Evolutionary conservation across 441 rosid species (phyloP).

Genomic region (Erodium moschatum): DNA sequence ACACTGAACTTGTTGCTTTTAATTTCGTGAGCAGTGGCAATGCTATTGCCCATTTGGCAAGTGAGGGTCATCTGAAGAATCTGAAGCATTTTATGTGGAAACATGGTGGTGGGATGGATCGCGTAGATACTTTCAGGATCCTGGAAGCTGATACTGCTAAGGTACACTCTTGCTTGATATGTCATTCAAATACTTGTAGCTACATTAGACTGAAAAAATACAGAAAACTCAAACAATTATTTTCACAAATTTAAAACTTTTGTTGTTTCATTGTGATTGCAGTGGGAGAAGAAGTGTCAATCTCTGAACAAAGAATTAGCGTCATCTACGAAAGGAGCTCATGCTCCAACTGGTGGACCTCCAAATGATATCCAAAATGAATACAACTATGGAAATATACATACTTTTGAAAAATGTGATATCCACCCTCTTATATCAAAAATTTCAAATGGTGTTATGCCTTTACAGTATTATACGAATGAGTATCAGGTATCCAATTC

Average conservation of each 20-base stretch:
- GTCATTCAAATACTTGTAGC: conserved; percentile 7
- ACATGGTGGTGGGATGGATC: conserved; percentile 53
- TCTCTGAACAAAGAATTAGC: conserved; percentile 38
- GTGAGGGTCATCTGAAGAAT: conserved; percentile 50
- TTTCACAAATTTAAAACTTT: neutral
- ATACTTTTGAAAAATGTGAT: conserved; percentile 38
- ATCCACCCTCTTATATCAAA: conserved; percentile 30
- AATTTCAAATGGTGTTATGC: conserved; percentile 59
- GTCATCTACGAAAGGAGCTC: conserved; percentile 29
- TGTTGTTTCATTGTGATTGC: conserved; percentile 23
- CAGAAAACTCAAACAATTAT: neutral
- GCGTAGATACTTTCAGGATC: conserved; percentile 45
- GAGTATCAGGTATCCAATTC: conserved; percentile 71
- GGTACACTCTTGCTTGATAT: conserved; percentile 31
- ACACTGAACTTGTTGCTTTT: neutral
- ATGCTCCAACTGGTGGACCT: conserved; percentile 32
- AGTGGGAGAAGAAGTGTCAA: conserved; percentile 73
- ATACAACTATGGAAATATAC: conserved; percentile 34
- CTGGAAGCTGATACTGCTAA: conserved; percentile 46
- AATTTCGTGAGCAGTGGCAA: conserved; percentile 25
- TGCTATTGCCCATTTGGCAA: conserved; percentile 46
- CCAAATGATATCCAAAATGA: conserved; percentile 73
- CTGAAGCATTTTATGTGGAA: conserved; percentile 75
- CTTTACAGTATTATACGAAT: conserved; percentile 73
- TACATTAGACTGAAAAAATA: neutral